Percentiles rank a stretch among this genome's conserved stretches.
These are phyloP conservation scores for Salix dunnii DNA, from an alignment of 345 rosid genomes.

Conservation along the genomic window DNA sequence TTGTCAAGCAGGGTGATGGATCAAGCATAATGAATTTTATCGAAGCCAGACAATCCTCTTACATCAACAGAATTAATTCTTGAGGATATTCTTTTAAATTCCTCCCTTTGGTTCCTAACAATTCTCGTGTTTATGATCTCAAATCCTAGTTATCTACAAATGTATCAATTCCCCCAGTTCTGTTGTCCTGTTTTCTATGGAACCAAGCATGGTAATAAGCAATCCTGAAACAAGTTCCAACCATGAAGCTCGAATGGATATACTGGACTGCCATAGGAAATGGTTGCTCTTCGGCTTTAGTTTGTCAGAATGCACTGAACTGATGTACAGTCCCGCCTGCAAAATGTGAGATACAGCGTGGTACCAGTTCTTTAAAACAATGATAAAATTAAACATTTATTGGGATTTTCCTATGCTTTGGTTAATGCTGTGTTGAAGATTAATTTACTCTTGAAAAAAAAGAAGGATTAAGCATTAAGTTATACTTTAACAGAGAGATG, in stretches of 20 bases:
- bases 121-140: neutral
- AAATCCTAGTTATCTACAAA: neutral
- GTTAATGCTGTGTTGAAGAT: too few species aligned
- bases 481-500: too few species aligned
- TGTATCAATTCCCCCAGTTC: neutral
- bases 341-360: too few species aligned
- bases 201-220: neutral
- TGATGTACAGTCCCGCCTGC: too few species aligned
- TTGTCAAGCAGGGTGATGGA: constrained; percentile 61
- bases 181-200: neutral
- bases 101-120: neutral
- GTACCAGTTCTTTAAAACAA: neutral
- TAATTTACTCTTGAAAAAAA: too few species aligned
- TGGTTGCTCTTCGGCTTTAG: too few species aligned
- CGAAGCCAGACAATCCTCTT: constrained; percentile 52
- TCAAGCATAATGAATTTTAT: constrained; percentile 52
- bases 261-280: too few species aligned
- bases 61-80: constrained; percentile 44
- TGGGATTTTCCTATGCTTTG: too few species aligned
- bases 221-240: neutral
- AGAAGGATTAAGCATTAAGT: too few species aligned
- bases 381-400: too few species aligned
- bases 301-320: too few species aligned
- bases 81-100: constrained; percentile 11
- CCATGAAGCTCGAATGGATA: neutral